Conservation (phyloP, 2,329 filamentous ascomycete species). For the Ophiostoma sp. region DNA sequence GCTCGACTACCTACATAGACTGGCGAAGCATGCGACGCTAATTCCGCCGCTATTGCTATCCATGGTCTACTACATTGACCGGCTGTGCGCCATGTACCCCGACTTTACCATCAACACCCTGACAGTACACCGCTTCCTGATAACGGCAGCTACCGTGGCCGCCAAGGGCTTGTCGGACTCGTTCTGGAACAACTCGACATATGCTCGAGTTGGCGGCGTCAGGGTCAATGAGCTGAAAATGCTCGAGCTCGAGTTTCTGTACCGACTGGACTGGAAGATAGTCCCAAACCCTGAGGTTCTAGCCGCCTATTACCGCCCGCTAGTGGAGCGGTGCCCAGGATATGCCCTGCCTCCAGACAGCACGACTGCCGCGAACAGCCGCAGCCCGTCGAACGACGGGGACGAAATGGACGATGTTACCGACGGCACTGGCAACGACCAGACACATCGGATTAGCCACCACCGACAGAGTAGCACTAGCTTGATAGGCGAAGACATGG, state of each 20-base stretch:
- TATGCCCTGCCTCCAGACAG: constrained; percentile 46
- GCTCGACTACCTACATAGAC: constrained; percentile 82
- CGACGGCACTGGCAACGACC: constrained; percentile 34
- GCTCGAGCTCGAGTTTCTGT: constrained; percentile 87
- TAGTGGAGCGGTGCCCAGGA: constrained; percentile 63
- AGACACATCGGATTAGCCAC: constrained; percentile 23
- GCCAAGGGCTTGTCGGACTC: constrained; percentile 93
- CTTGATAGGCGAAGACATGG: constrained; percentile 23
- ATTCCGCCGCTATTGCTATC: constrained; percentile 90
- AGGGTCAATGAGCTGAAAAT: constrained; percentile 83
- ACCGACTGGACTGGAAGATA: constrained; percentile 91
- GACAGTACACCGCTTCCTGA: constrained; percentile 94
- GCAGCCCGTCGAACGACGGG: constrained; percentile 22
- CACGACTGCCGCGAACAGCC: background rate
- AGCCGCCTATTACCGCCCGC: constrained; percentile 83
- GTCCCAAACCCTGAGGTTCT: constrained; percentile 91
- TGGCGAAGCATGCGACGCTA: constrained; percentile 89
- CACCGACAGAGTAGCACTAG: constrained; percentile 23
- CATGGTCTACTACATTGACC: constrained; percentile 99
- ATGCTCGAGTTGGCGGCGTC: constrained; percentile 88
- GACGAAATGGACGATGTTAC: constrained; percentile 31
- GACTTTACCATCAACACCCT: constrained; percentile 95
- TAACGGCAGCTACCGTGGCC: constrained; percentile 90
- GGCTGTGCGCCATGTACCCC: constrained; percentile 83
- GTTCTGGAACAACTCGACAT: constrained; percentile 98